Base-by-base conservation (phyloP, 2,329 filamentous ascomycete genomes). In the Penicillium psychrosexuale region DNA sequence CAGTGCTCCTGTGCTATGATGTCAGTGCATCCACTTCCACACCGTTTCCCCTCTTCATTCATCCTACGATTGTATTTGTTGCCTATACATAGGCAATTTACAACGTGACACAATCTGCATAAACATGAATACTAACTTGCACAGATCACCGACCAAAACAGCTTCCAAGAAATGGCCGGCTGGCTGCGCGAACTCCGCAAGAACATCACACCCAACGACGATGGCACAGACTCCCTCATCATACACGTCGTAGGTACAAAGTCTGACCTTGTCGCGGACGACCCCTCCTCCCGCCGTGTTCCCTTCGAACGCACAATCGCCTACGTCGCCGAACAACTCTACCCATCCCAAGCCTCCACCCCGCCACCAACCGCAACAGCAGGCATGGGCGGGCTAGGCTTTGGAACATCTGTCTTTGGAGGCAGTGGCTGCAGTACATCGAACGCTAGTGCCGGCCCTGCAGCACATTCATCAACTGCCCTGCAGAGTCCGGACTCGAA, bases 241-340 rank as follows among this genome's bases (percentile, higher is more conserved):
- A 82, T 97, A 5, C 92, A 97, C 71, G 88, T 97, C n/a, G 92
- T 97, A 8, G 94, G 93, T 61, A 97, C 91, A 11, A 96, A 96
- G 72, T 87, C 89, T 57, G 93, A 99, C 73, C 85, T 97, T 42
- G 92, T 97, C 47, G 87, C 91, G 38, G 82, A 88, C 64, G 91
- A 97, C 59, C 91, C 93, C 5, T 81, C 82, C 6, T 80, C 81
- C 58, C 86, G 93, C 52, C 86, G 92, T 69, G 91, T 99, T 6
- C 90, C 92, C 19, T 97, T 97, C 71, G 93, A 99, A 75, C 85
- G 90, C 60, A 97, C 92, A 71, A 96, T 97, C 68, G 91, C 90
- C 45, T 99, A 97, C 74, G 91, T 97, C 37, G 92, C 91, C 27
- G 91, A 97, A 73, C 90, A 96, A 70, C 82, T 96, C 2, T 89